A percentile compares a stretch with the other conserved stretches of the same genome.
Evolutionary conservation across 2,329 filamentous ascomycete species (phyloP).

Genomic region (Cucurbitaria berberidis): DNA sequence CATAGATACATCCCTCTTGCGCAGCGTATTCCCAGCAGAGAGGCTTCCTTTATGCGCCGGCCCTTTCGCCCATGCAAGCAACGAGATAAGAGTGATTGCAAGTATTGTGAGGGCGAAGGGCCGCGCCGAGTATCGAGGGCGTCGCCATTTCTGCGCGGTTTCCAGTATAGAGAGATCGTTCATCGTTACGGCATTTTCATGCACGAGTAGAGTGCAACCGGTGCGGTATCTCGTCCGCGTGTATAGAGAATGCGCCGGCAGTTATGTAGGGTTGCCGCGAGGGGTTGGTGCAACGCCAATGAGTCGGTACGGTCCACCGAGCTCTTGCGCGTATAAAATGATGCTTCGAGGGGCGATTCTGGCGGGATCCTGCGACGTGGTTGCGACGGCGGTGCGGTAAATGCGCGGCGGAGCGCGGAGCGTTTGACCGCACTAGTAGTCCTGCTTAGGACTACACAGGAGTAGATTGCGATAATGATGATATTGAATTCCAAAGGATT

Average conservation of each 20-base stretch:
- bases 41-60: conserved; percentile 1
- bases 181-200: conserved; percentile 37
- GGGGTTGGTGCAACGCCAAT: not conserved
- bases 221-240: not conserved
- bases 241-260: conserved; percentile 12
- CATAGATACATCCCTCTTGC: conserved; percentile 26
- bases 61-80: conserved; percentile 36
- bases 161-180: conserved; percentile 22
- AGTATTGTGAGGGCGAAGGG: conserved; percentile 46
- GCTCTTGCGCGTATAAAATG: not conserved
- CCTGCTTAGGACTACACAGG: not conserved
- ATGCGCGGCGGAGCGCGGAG: conserved; percentile 24
- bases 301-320: no score
- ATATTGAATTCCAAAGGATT: not conserved
- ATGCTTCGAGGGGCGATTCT: not conserved
- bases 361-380: not conserved
- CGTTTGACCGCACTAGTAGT: conserved; percentile 17
- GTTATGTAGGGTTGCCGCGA: not conserved
- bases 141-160: conserved; percentile 32
- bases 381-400: not conserved
- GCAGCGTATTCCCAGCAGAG: conserved; percentile 6
- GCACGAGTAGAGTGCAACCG: conserved; percentile 2
- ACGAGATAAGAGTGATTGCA: conserved; percentile 35
- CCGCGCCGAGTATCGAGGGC: conserved; percentile 45
- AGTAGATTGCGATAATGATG: not conserved